Evolutionary conservation across 257 asterid species (phyloP), one percentile per base, ranked within the genome.

Genomic region (Ajuga chamaepitys): DNA sequence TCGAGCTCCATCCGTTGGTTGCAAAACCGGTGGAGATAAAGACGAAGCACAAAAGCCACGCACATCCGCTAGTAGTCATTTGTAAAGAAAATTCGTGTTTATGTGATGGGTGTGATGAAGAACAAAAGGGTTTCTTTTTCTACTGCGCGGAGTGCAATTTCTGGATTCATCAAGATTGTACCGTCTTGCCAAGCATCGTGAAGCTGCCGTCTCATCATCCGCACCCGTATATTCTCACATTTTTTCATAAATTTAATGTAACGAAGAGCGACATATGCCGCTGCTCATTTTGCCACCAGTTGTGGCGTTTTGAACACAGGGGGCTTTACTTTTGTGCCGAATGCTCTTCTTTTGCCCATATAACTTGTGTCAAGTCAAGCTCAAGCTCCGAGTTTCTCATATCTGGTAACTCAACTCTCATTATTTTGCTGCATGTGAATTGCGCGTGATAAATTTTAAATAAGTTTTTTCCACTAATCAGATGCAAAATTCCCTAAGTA

Each of bases 151-250:
- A 12, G 4, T 63, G 68, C 4, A 30, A 46, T 17, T 63, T 63
- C 58, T 46, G 58, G 68, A 47, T 63, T 46, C 68, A 63, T 46
- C 46, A 6, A 47, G 47, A 63, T 46, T 63, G 68, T 0, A 47
- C 68, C 21, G 1, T 47, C 0, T 17, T 63, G 58, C 68, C 68
- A 32, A 30, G 4, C 47, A 1, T 1, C 18, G 9, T 47, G 7
- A 46, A 20, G 0, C 2, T 63, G 1, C 2, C 4, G 0, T 1
- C 5, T 18, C 21, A 18, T 17, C 58, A 18, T 17, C 58, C 47
- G 2, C 20, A 46, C 1, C 46, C 58, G 10, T 46, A 9, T 18
- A 46, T 63, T 46, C 68, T 63, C n/a, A 10, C 28, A 4, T 28
- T 7, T n/a, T 14, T 41, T 45, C 45, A 14, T 0, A 25, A 40